phyloP scores from a whole-genome alignment of 2,329 filamentous ascomycete genomes.

The Westerdykella ornata region DNA sequence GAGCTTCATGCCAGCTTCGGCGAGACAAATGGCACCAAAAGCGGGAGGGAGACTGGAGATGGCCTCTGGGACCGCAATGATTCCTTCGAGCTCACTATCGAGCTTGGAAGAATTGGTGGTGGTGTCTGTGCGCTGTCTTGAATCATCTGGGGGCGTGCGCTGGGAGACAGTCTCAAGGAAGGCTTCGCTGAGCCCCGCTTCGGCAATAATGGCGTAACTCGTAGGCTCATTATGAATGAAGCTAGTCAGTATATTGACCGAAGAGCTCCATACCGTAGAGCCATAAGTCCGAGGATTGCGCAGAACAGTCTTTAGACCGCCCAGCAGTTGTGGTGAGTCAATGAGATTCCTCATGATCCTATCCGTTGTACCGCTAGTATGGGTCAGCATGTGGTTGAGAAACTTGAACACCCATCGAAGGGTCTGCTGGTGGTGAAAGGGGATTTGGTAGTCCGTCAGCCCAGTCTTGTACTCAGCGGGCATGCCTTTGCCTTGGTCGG shows the following conservation, averaged over 20 bases:
- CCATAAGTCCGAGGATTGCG: constrained; percentile 74
- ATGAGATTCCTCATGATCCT: constrained; percentile 86
- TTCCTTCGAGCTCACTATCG: constrained; percentile 46
- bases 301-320: constrained; percentile 72
- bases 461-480: constrained; percentile 66
- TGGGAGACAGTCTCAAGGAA: constrained; percentile 74
- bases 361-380: constrained; percentile 78
- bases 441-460: constrained; percentile 86
- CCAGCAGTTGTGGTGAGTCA: constrained; percentile 79
- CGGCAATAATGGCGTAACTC: constrained; percentile 90
- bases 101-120: constrained; percentile 9
- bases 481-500: constrained; percentile 65
- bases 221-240: constrained; percentile 99
- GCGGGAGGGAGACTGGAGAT: constrained; percentile 81
- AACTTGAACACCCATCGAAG: constrained; percentile 94
- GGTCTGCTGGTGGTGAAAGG: constrained; percentile 87
- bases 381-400: constrained; percentile 86
- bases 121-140: constrained; percentile 1
- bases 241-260: constrained; percentile 82
- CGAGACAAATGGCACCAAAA: constrained; percentile 89
- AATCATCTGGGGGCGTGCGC: constrained; percentile 13
- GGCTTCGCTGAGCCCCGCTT: constrained; percentile 82
- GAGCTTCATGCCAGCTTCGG: constrained; percentile 77
- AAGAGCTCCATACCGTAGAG: constrained; percentile 91
- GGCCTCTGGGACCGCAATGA: constrained; percentile 81